phyloP scores from a whole-genome alignment of 2,329 filamentous ascomycete species.

The Ceratocystis eucalypticola region DNA sequence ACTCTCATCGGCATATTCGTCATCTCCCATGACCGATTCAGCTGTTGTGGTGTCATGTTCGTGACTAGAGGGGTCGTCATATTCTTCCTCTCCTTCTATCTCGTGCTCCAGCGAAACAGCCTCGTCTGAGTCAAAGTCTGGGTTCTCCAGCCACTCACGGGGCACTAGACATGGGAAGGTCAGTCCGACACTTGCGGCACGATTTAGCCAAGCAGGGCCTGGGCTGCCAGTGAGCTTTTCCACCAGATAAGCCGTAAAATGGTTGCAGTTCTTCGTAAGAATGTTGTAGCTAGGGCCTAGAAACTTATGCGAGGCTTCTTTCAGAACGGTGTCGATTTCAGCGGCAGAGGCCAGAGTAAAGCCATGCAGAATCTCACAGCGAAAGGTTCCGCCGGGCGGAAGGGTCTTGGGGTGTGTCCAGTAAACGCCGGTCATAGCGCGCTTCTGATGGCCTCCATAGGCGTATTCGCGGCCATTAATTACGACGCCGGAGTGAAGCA shows the following conservation, averaged over 20 bases:
- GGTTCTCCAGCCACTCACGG: constrained; percentile 66
- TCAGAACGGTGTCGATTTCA: constrained; percentile 60
- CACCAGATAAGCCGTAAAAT: constrained; percentile 69
- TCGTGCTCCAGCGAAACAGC: constrained; percentile 58
- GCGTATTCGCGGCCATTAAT: constrained; percentile 72
- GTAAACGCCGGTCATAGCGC: constrained; percentile 63
- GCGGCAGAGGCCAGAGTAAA: constrained; percentile 55
- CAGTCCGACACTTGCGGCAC: constrained; percentile 70
- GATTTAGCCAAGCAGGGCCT: constrained; percentile 65
- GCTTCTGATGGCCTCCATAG: constrained; percentile 66
- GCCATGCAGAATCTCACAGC: constrained; percentile 61
- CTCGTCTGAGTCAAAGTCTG: constrained; percentile 60
- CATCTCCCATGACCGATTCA: constrained; percentile 41
- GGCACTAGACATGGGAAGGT: constrained; percentile 73
- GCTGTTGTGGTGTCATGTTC: constrained; percentile 36
- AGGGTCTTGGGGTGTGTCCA: constrained; percentile 61
- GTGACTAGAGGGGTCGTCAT: constrained; percentile 42
- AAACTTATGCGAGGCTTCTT: constrained; percentile 56
- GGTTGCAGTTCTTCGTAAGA: constrained; percentile 75
- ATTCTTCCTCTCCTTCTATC: constrained; percentile 55
- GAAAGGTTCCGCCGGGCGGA: constrained; percentile 66
- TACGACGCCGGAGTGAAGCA: constrained; percentile 72
- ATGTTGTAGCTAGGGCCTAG: constrained; percentile 67
- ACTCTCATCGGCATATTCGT: constrained; percentile 30
- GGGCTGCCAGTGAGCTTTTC: constrained; percentile 55